Evolutionary conservation across 2,329 filamentous ascomycete genomes (phyloP).

Genomic region (Akanthomyces dipterigenus): DNA sequence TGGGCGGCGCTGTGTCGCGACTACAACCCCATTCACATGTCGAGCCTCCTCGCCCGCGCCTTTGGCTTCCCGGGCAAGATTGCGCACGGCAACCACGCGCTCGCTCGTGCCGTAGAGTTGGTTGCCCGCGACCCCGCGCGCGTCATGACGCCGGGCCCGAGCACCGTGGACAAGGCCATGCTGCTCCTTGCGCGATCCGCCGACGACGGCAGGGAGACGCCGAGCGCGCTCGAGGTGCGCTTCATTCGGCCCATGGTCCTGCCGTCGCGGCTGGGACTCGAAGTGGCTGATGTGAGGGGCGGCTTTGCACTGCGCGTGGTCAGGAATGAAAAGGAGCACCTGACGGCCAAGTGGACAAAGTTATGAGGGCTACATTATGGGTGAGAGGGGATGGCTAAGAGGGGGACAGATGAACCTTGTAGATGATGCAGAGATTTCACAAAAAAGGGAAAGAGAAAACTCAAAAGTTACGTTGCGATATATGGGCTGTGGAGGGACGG

Average conservation of each 20-base stretch:
- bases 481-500: background rate
- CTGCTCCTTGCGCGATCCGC: background rate
- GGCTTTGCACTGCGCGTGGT: slow-evolving; percentile 9
- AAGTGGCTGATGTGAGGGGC: background rate
- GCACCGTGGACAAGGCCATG: background rate
- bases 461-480: background rate
- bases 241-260: slow-evolving; percentile 11
- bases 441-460: background rate
- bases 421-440: background rate
- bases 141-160: background rate
- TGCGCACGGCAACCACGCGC: slow-evolving; percentile 13
- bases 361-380: background rate
- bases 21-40: slow-evolving; percentile 15
- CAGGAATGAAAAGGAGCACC: slow-evolving; percentile 11
- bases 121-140: background rate
- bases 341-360: slow-evolving; percentile 2
- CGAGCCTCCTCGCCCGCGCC: slow-evolving; percentile 6
- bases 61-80: slow-evolving; percentile 13
- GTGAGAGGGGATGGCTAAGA: background rate
- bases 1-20: slow-evolving; percentile 13
- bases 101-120: slow-evolving; percentile 8
- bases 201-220: background rate
- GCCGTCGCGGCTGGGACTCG: slow-evolving; percentile 4
- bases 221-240: slow-evolving; percentile 8
- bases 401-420: background rate